A percentile compares a stretch with the other conserved stretches of the same genome.
phyloP scores from a whole-genome alignment of 1,284 basidiomycete genomes.

The Melampsora larici-populina region DNA sequence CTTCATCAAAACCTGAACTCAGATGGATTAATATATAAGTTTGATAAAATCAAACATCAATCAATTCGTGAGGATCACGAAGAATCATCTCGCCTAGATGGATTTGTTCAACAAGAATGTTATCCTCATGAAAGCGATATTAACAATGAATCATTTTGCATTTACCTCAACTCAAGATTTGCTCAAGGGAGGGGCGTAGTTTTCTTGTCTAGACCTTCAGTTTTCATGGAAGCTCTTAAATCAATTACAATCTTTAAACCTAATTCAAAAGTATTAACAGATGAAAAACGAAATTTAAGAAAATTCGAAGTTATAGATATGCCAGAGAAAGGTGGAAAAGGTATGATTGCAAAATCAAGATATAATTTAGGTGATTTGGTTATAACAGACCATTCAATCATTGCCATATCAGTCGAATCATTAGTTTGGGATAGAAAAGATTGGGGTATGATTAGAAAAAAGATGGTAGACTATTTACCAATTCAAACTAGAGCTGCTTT shows the following conservation, averaged over 20 bases:
- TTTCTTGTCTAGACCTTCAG: not conserved
- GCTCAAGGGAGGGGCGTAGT: not conserved
- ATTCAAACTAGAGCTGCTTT: not conserved
- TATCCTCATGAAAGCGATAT: slow-evolving; percentile 1
- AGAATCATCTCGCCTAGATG: not conserved
- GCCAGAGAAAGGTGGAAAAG: not conserved
- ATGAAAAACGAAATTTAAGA: not conserved
- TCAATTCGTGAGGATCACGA: not conserved
- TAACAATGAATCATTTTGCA: not conserved
- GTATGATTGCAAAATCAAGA: not conserved
- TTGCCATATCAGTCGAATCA: not conserved
- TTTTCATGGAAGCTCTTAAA: not conserved
- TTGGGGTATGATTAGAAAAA: not conserved
- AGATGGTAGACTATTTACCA: not conserved
- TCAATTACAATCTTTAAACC: too few species aligned
- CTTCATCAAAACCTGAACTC: not conserved
- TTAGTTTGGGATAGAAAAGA: not conserved
- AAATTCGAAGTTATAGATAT: not conserved
- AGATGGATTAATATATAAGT: not conserved
- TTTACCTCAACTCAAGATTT: not conserved
- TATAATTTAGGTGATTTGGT: not conserved
- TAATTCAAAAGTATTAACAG: not conserved
- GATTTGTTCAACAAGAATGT: not conserved
- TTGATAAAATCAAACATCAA: not conserved
- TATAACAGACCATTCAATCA: not conserved